phyloP scores from a whole-genome alignment of 2,329 filamentous ascomycete species.

The Aplosporella prunicola region DNA sequence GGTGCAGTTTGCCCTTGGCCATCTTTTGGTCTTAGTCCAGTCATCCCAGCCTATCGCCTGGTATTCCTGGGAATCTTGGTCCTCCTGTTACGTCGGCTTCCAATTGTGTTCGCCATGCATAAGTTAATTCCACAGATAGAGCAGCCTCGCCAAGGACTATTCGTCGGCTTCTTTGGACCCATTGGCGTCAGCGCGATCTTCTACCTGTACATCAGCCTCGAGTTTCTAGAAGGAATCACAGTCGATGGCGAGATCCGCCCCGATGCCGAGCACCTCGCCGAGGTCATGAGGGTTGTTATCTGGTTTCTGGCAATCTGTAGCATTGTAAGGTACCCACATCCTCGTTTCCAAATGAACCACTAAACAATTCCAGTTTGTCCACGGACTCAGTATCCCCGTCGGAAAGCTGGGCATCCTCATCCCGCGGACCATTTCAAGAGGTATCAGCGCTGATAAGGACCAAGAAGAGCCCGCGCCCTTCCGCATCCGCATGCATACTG shows the following conservation, averaged over 20 bases:
- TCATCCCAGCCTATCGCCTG: constrained; percentile 66
- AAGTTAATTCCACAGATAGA: constrained; percentile 72
- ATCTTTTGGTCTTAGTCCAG: constrained; percentile 54
- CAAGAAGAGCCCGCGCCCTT: constrained; percentile 21
- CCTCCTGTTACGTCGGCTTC: constrained; percentile 66
- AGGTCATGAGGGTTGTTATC: constrained; percentile 62
- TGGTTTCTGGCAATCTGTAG: constrained; percentile 83
- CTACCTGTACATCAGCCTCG: constrained; percentile 71
- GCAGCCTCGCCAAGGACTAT: constrained; percentile 62
- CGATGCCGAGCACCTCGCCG: constrained; percentile 57
- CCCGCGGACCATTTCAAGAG: constrained; percentile 52
- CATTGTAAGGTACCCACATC: constrained; percentile 51
- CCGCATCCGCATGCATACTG: constrained; percentile 18
- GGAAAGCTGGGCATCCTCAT: constrained; percentile 56
- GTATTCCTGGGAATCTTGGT: constrained; percentile 66
- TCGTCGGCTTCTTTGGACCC: constrained; percentile 88
- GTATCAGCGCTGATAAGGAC: constrained; percentile 20
- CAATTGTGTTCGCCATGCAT: constrained; percentile 65
- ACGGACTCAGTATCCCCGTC: constrained; percentile 72
- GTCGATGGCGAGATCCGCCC: constrained; percentile 51
- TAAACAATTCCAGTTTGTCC: constrained; percentile 38
- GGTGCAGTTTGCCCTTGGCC: constrained; percentile 78
- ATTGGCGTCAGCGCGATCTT: constrained; percentile 87
- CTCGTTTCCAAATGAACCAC: not conserved
- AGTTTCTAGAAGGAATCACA: constrained; percentile 56